Evolutionary conservation across 1,284 basidiomycete genomes (phyloP).

Genomic region (Marasmius fiardii): DNA sequence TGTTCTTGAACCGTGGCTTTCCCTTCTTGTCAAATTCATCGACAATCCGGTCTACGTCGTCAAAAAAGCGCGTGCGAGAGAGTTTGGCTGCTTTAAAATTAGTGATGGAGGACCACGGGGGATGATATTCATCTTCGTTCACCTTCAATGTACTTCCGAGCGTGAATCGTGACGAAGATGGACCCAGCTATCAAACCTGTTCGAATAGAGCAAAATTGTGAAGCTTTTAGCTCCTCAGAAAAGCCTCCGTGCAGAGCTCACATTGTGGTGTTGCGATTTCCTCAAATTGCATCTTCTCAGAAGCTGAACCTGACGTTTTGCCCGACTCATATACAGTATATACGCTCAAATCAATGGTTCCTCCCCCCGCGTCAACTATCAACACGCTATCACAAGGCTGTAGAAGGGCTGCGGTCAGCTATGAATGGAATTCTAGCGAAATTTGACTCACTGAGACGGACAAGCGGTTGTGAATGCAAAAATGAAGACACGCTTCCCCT

Average conservation of each 20-base stretch:
- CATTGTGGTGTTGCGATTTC: slow-evolving; percentile 40
- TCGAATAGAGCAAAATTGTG: not conserved
- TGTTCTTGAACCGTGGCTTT: slow-evolving; percentile 42
- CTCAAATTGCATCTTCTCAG: slow-evolving; percentile 23
- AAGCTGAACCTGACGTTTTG: not conserved
- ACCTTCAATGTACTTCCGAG: slow-evolving; percentile 33
- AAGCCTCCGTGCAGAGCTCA: slow-evolving; percentile 22
- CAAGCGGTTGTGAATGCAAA: slow-evolving; percentile 31
- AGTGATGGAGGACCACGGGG: not conserved
- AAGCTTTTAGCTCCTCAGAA: not conserved
- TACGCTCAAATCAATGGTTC: slow-evolving; percentile 12
- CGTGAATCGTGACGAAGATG: slow-evolving; percentile 40
- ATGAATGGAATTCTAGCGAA: too few species aligned
- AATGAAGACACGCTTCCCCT: slow-evolving; percentile 49
- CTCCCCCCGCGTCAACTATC: slow-evolving; percentile 10
- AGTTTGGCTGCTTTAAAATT: slow-evolving; percentile 23
- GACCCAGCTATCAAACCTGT: slow-evolving; percentile 33
- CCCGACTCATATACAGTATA: slow-evolving; percentile 11
- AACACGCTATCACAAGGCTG: not conserved
- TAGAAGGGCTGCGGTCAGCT: not conserved
- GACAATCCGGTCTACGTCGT: slow-evolving; percentile 40
- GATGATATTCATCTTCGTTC: slow-evolving; percentile 11
- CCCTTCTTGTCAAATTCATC: slow-evolving; percentile 49
- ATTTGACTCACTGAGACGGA: not conserved
- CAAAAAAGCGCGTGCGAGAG: slow-evolving; percentile 26